Conservation (phyloP, 2,329 filamentous ascomycete genomes). For the Fusarium solani-melongenae region DNA sequence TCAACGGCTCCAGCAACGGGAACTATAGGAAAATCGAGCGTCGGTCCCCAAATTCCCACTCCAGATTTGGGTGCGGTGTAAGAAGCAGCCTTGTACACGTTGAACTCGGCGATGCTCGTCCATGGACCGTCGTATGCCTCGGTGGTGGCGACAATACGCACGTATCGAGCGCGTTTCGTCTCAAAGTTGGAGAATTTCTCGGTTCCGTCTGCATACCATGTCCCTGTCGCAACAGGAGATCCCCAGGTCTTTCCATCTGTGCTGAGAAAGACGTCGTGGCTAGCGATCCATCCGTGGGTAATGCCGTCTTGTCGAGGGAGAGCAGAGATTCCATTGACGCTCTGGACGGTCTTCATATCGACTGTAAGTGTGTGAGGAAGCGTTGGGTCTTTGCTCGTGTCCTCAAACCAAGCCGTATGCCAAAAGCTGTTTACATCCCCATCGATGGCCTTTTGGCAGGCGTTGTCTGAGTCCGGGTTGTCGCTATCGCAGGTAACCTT, state of each 20-base stretch:
- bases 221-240: conserved; percentile 14
- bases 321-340: conserved; percentile 26
- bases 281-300: conserved; percentile 2
- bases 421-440: conserved; percentile 20
- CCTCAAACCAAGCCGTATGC: conserved; percentile 10
- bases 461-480: conserved; percentile 5
- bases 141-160: conserved; percentile 10
- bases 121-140: conserved; percentile 17
- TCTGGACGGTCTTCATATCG: conserved; percentile 16
- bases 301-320: conserved; percentile 21
- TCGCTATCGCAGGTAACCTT: conserved; percentile 23
- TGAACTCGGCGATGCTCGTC: conserved; percentile 32
- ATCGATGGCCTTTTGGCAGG: conserved; percentile 27
- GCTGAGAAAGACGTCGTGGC: conserved; percentile 19
- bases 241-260: conserved; percentile 24
- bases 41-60: conserved; percentile 22
- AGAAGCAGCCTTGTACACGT: conserved; percentile 21
- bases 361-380: conserved; percentile 20
- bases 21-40: conserved; percentile 29
- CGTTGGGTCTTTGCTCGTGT: neutral
- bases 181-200: conserved; percentile 30
- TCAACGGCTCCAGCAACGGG: conserved; percentile 31
- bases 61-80: neutral
- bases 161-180: conserved; percentile 21
- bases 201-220: conserved; percentile 24